Base-by-base conservation (phyloP, 129 eudicot species). In the Erigeron canadensis region DNA sequence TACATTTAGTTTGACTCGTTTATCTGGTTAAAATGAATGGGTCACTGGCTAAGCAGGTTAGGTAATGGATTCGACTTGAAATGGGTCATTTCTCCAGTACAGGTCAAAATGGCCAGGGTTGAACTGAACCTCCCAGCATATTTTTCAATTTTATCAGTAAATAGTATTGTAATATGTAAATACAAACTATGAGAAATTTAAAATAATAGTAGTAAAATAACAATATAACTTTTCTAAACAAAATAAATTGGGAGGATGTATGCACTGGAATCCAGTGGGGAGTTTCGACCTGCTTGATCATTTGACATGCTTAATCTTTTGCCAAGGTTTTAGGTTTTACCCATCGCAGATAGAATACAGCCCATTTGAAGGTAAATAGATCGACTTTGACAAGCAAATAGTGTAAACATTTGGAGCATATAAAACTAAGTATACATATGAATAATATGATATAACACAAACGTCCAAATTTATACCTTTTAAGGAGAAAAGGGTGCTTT, bases 401-500 rank as follows among this genome's bases (percentile, higher is more conserved):
- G 60, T 10, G 46, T 72, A 58, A 5, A 34, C 10, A 11, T 41
- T 23, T 57, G 23, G 75, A 71, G 22, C 16, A 45, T 10, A 61
- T 46, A 40, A 17, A 34, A 12, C 23, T 34, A 39, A n/a, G 45
- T 28, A 72, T 12, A 12, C 10, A 48, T 75, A 65, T 22, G n/a
- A n/a, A n/a, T n/a, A n/a, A n/a, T n/a, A n/a, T n/a, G 17, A 16
- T 22, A n/a, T 8, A 56, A 43, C 59, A 57, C 38, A 75, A 38
- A 38, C 7, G 38, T 12, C 34, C 28, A 5, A 6, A 43, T 23
- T 5, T 43, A 18, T 71, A 91, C 97, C 97, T 88, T 82, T 91
- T 91, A 66, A 91, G 86, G 72, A 66, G 72, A 77, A 86, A 73
- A 46, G 97, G 97, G 65, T 91, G 88, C 85, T 88, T 80, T 44